Evolutionary conservation across 352 stramenopile genomes (phyloP), one percentile per base, ranked within the genome.

Genomic region (Paralagenidium karlingii): DNA sequence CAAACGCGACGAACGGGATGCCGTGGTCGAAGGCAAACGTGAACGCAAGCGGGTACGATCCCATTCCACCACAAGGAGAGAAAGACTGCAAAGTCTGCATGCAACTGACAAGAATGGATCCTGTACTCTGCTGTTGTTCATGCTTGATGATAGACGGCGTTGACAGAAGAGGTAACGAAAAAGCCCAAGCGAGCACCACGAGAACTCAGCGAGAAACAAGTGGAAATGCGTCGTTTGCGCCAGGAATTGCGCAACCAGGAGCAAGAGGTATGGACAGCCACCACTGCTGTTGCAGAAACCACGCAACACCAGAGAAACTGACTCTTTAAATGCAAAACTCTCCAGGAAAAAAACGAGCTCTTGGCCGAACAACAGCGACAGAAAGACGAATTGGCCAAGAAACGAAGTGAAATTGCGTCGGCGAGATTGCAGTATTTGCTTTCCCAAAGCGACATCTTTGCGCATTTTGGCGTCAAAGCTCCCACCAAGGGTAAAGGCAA

Each of bases 381-480:
- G 49, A 92, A 89, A 38, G 75, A 86, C 8, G 71, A 74, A 8
- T 57, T 92, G 1, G 67, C 69, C 2, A 47, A 80, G 42, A 89
- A 87, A 18, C 78, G 82, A 36, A 83, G 75, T 9, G 67, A 84
- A 2, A 83, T 83, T 15, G 78, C 78, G 20, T 82, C 77, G 9
- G 78, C 75, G 29, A 57, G 78, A 43, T 68, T 98, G 32, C 65
- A 97, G 46, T 99, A 97, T 58, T 50, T 99, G 32, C 74, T 99
- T 21, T 84, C 75, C 0, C 94, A 99, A 57, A 97, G 83, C 25
- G 94, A 99, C 45, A 94, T 99, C 10, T 99, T 99, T 63, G 86
- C 89, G 26, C 94, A 98, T 50, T 98, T 98, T 58, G 80, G 96
- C 40, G 88, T 89, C 13, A 86, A 94, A 57, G 69, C 82, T 21